phyloP scores from a whole-genome alignment of 345 rosid species.

The Carallia pectinifolia region DNA sequence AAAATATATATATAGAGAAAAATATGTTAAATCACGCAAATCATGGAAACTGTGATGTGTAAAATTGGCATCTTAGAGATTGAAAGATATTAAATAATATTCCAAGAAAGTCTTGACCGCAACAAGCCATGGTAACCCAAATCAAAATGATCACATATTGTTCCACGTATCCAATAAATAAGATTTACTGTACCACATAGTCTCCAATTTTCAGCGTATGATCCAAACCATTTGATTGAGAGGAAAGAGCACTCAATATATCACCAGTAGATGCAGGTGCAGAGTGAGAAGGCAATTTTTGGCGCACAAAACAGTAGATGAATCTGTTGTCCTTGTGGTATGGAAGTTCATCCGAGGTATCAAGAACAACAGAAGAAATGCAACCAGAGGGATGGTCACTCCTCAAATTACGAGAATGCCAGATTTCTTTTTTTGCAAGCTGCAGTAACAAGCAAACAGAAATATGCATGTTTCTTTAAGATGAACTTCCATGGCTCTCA shows the following conservation, averaged over 20 bases:
- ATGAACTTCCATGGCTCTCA: not conserved
- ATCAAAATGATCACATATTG: not conserved
- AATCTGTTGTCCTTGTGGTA: constrained; percentile 54
- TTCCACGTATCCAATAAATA: not conserved
- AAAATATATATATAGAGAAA: too few species aligned
- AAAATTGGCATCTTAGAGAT: too few species aligned
- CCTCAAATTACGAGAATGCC: constrained; percentile 47
- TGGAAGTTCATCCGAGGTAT: constrained; percentile 45
- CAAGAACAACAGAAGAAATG: constrained; percentile 80
- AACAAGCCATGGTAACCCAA: not conserved
- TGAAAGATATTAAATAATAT: not conserved
- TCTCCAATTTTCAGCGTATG: constrained; percentile 76
- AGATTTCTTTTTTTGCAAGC: constrained; percentile 59
- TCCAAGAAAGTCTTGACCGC: not conserved
- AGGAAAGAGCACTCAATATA: constrained; percentile 24
- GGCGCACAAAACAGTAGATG: constrained; percentile 69
- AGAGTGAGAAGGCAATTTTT: constrained; percentile 31
- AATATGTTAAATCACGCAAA: too few species aligned
- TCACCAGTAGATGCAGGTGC: constrained; percentile 36
- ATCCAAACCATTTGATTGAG: constrained; percentile 47
- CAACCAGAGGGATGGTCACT: constrained; percentile 37
- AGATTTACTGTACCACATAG: constrained; percentile 62
- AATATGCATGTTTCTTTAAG: not conserved
- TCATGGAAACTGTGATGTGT: too few species aligned
- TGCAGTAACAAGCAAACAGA: constrained; percentile 33